Percentiles rank a stretch among this genome's conserved stretches.
Evolutionary conservation across 768 basidiomycete genomes (phyloP).

Genomic region (Punctularia strigosozonata): DNA sequence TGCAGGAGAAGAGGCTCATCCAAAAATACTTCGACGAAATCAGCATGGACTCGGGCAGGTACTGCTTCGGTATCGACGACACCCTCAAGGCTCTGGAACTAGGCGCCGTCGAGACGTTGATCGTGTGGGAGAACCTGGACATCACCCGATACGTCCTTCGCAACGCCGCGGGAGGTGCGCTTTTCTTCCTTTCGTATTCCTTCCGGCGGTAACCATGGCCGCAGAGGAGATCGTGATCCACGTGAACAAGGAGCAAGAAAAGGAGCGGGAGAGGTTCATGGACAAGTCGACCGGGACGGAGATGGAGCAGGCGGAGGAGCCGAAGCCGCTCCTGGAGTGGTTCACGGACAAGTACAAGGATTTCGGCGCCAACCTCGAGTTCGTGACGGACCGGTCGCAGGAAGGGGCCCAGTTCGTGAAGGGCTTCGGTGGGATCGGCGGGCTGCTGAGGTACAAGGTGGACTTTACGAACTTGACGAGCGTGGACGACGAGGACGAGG

Average conservation of each 20-base stretch:
- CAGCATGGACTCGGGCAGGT: slow-evolving; percentile 90
- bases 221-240: slow-evolving; percentile 79
- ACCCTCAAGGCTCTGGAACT: slow-evolving; percentile 94
- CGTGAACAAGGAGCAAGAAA: slow-evolving; percentile 72
- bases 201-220: not conserved
- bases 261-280: slow-evolving; percentile 87
- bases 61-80: slow-evolving; percentile 96
- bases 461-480: slow-evolving; percentile 77
- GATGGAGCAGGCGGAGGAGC: slow-evolving; percentile 84
- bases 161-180: slow-evolving; percentile 80
- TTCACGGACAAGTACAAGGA: slow-evolving; percentile 98
- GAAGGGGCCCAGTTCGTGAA: slow-evolving; percentile 98
- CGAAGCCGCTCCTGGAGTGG: slow-evolving; percentile 90
- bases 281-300: slow-evolving; percentile 93
- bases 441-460: slow-evolving; percentile 92
- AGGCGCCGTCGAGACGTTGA: slow-evolving; percentile 91
- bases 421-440: slow-evolving; percentile 97
- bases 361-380: slow-evolving; percentile 92
- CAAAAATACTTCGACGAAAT: slow-evolving; percentile 99
- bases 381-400: slow-evolving; percentile 92
- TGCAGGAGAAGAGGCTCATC: slow-evolving; percentile 96
- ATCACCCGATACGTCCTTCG: slow-evolving; percentile 79
- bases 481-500: slow-evolving; percentile 71
- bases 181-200: not conserved
- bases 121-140: slow-evolving; percentile 98